These are phyloP conservation scores for Tylopilus sp. DNA, from an alignment of 1,284 basidiomycete genomes.

Conservation along the genomic window DNA sequence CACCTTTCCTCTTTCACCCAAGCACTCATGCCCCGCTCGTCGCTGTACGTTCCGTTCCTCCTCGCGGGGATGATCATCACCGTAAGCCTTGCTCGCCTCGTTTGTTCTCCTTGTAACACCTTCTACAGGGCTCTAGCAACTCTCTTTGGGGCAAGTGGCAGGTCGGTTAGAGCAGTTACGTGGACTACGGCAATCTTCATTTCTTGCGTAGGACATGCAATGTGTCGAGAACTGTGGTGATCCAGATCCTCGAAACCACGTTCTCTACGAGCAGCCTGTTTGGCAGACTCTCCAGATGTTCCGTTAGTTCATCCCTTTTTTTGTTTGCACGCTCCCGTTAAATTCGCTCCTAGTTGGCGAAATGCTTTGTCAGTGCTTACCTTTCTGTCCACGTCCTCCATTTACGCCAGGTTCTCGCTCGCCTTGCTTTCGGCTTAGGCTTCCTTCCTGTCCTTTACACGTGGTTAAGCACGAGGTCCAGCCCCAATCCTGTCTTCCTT, in stretches of 20 bases:
- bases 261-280: slow-evolving; percentile 88
- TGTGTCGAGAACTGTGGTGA: slow-evolving; percentile 87
- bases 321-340: slow-evolving; percentile 24
- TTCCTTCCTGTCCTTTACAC: slow-evolving; percentile 80
- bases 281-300: slow-evolving; percentile 96
- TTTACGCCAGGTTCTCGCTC: slow-evolving; percentile 25
- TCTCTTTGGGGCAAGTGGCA: slow-evolving; percentile 81
- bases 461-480: slow-evolving; percentile 50
- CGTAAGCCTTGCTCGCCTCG: slow-evolving; percentile 36
- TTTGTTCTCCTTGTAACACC: slow-evolving; percentile 3
- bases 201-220: slow-evolving; percentile 75
- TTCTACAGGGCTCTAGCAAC: slow-evolving; percentile 65
- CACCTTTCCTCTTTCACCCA: not conserved
- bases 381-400: slow-evolving; percentile 10
- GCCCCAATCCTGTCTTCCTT: slow-evolving; percentile 51
- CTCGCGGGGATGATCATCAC: slow-evolving; percentile 80
- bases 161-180: slow-evolving; percentile 37
- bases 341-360: slow-evolving; percentile 68
- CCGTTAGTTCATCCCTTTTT: slow-evolving; percentile 49
- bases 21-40: slow-evolving; percentile 40
- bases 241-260: slow-evolving; percentile 48
- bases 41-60: slow-evolving; percentile 47
- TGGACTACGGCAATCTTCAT: slow-evolving; percentile 2
- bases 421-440: slow-evolving; percentile 45
- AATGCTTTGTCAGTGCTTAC: slow-evolving; percentile 74